phyloP scores from a whole-genome alignment of 2,329 filamentous ascomycete genomes.

The Sphaerulina musiva region DNA sequence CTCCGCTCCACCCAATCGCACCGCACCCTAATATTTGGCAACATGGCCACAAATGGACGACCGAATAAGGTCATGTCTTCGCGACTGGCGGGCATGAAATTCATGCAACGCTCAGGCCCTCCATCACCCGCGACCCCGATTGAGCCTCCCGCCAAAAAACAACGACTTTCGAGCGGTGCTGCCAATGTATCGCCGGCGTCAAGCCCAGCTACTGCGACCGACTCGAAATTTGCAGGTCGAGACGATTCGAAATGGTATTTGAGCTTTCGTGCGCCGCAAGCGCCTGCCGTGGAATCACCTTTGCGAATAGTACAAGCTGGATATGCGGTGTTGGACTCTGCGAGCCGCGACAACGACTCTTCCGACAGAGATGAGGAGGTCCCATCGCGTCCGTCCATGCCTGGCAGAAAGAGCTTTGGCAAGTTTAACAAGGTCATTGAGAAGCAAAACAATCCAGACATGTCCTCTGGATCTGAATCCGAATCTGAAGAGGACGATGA shows the following conservation, averaged over 20 bases:
- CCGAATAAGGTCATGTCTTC: constrained; percentile 72
- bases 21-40: not conserved
- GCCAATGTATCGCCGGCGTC: constrained; percentile 37
- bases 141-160: constrained; percentile 56
- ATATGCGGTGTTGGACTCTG: constrained; percentile 47
- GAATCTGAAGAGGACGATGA: constrained; percentile 32
- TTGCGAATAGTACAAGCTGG: constrained; percentile 56
- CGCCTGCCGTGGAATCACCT: constrained; percentile 33
- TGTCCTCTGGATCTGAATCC: constrained; percentile 28
- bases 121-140: constrained; percentile 49
- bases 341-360: constrained; percentile 22
- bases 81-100: constrained; percentile 72
- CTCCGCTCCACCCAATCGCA: not conserved
- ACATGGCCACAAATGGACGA: constrained; percentile 14
- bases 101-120: constrained; percentile 81
- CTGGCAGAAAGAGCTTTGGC: constrained; percentile 47
- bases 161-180: constrained; percentile 47
- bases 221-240: constrained; percentile 53
- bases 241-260: constrained; percentile 72
- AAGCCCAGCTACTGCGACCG: constrained; percentile 22
- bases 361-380: constrained; percentile 33
- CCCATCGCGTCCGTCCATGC: constrained; percentile 27
- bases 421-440: constrained; percentile 41
- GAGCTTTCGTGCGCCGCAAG: constrained; percentile 46
- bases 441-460: constrained; percentile 37